These are phyloP conservation scores for Cubamyces lactineus DNA, from an alignment of 768 basidiomycete genomes.

Conservation along the genomic window DNA sequence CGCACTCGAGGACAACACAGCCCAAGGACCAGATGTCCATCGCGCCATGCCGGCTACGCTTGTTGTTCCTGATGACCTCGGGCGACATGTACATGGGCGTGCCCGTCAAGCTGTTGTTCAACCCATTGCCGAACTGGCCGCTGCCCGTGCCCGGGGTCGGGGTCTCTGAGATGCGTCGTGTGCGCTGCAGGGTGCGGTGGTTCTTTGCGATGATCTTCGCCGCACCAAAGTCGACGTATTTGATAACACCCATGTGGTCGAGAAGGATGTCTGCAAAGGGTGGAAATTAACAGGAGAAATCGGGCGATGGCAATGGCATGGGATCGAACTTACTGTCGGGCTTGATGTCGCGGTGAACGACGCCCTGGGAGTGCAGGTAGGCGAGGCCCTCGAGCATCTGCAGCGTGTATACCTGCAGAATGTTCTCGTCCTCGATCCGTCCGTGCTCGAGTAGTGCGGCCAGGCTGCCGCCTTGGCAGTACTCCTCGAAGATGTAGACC, in stretches of 20 bases:
- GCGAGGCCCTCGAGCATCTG: constrained; percentile 95
- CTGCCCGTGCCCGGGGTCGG: constrained; percentile 36
- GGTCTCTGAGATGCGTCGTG: constrained; percentile 49
- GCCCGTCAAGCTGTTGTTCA: constrained; percentile 89
- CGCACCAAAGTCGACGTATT: constrained; percentile 97
- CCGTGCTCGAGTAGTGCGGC: constrained; percentile 89
- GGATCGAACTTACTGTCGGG: constrained; percentile 86
- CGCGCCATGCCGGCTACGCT: constrained; percentile 83
- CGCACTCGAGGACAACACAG: constrained; percentile 96
- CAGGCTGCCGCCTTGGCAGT: constrained; percentile 94
- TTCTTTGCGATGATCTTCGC: constrained; percentile 95
- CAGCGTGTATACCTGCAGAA: constrained; percentile 93
- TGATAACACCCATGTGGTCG: constrained; percentile 88
- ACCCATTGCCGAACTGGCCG: constrained; percentile 42
- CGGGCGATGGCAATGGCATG: neutral
- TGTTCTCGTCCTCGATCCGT: constrained; percentile 93
- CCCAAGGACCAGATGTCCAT: constrained; percentile 99
- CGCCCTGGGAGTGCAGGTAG: constrained; percentile 90
- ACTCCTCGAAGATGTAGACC: constrained; percentile 99
- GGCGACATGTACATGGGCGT: constrained; percentile 99
- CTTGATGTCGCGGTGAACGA: constrained; percentile 97
- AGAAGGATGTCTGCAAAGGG: constrained; percentile 81
- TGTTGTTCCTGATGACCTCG: constrained; percentile 95
- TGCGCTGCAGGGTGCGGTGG: constrained; percentile 75
- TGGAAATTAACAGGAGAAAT: neutral